phyloP scores from a whole-genome alignment of 495 filamentous ascomycete genomes.

The Glarea lozoyensis region DNA sequence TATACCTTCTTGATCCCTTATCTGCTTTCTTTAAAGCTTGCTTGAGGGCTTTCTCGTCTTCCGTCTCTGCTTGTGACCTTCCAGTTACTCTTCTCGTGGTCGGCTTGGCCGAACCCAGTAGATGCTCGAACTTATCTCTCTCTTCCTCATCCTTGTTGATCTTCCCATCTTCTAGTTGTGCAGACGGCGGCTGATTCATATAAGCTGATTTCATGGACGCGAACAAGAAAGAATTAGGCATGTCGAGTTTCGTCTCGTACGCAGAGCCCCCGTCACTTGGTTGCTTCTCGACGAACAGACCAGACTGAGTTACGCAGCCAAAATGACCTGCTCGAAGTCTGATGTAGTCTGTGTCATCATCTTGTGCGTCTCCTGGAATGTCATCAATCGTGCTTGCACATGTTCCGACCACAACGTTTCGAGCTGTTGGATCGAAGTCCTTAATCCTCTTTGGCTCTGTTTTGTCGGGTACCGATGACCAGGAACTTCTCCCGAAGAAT shows the following conservation, averaged over 20 bases:
- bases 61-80: no score
- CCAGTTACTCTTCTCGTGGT: no score
- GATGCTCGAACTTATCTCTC: no score
- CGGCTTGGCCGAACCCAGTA: no score
- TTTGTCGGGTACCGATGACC: background rate
- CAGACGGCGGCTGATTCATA: no score
- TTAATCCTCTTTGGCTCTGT: background rate
- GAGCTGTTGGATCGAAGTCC: background rate
- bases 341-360: constrained; percentile 1
- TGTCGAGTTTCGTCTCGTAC: constrained; percentile 31
- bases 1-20: no score
- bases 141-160: no score
- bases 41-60: no score
- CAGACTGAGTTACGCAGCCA: constrained; percentile 30
- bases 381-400: constrained; percentile 17
- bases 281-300: constrained; percentile 25
- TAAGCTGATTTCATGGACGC: background rate
- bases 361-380: constrained; percentile 4
- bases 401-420: constrained; percentile 12
- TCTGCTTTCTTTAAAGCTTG: no score
- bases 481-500: constrained; percentile 29
- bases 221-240: constrained; percentile 22
- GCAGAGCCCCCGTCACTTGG: background rate
- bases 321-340: constrained; percentile 26
- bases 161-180: no score